Conservation (phyloP, 2,329 filamentous ascomycete species). For the Arthroderma sp. region DNA sequence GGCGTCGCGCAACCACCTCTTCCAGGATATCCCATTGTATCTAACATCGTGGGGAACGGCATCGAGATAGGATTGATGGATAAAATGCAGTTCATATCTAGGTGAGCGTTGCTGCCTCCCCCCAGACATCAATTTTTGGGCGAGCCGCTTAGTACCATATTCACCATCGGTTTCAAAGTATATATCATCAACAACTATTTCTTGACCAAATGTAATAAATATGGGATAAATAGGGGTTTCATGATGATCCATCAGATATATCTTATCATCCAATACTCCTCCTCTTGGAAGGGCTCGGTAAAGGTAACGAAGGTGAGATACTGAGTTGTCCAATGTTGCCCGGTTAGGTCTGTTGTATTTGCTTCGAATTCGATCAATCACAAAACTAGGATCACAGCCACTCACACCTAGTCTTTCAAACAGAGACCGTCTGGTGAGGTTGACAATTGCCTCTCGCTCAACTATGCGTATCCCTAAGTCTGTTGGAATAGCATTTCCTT, state of each 20-base stretch:
- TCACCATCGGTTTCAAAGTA: neutral
- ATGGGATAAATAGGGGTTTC: neutral
- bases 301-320: conserved; percentile 1
- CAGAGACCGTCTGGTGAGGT: neutral
- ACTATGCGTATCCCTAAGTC: neutral
- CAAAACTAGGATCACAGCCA: neutral
- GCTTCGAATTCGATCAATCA: neutral
- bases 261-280: neutral
- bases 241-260: neutral
- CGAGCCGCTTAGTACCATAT: neutral
- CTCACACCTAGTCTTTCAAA: neutral
- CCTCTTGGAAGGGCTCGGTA: neutral
- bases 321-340: neutral
- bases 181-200: neutral
- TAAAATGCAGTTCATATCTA: neutral
- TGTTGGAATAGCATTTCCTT: neutral
- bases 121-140: neutral
- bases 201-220: neutral
- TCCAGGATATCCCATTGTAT: neutral
- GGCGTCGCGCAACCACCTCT: neutral
- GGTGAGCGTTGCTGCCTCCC: neutral
- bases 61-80: neutral
- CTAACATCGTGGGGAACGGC: neutral
- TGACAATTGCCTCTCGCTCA: neutral
- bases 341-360: neutral